A percentile compares a stretch with the other conserved stretches of the same genome.
Evolutionary conservation across 2,329 filamentous ascomycete species (phyloP).

Genomic region (Tolypocladium guangdongense): DNA sequence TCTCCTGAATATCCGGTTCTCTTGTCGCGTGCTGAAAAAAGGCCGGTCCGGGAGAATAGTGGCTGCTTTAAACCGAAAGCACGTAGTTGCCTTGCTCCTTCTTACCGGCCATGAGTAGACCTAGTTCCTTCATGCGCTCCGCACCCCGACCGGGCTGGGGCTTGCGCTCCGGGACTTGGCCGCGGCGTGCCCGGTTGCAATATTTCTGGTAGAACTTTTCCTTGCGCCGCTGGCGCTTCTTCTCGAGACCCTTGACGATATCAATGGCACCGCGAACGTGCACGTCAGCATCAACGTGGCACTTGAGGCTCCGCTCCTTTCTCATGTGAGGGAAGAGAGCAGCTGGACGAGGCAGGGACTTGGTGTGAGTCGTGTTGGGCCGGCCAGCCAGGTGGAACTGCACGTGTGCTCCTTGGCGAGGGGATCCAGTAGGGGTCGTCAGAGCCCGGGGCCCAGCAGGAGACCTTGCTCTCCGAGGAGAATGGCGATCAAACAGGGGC

Average conservation of each 20-base stretch:
- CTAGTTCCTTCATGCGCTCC: slow-evolving; percentile 75
- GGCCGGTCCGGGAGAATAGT: slow-evolving; percentile 1
- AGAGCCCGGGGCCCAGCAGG: slow-evolving; percentile 8
- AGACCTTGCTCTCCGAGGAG: slow-evolving; percentile 1
- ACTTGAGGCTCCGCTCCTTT: slow-evolving; percentile 27
- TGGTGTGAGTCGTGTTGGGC: slow-evolving; percentile 63
- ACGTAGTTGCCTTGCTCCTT: slow-evolving; percentile 65
- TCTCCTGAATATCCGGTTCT: neutral
- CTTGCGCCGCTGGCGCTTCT: slow-evolving; percentile 83
- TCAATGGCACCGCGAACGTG: slow-evolving; percentile 91
- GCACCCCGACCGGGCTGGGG: slow-evolving; percentile 77
- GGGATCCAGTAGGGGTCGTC: slow-evolving; percentile 25
- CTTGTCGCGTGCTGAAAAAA: neutral
- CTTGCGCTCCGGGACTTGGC: slow-evolving; percentile 49
- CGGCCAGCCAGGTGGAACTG: slow-evolving; percentile 35
- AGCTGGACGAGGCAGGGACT: slow-evolving; percentile 73
- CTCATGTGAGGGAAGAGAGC: slow-evolving; percentile 53
- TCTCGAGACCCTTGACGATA: slow-evolving; percentile 91
- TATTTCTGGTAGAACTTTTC: slow-evolving; percentile 89
- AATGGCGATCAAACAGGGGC: slow-evolving; percentile 17
- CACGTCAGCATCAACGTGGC: slow-evolving; percentile 30
- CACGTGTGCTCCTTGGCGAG: slow-evolving; percentile 26
- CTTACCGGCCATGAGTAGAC: slow-evolving; percentile 78
- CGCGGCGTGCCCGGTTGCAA: slow-evolving; percentile 70
- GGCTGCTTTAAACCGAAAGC: slow-evolving; percentile 49